Conservation (phyloP, 768 basidiomycete species). For the Pleurotus eryngii region DNA sequence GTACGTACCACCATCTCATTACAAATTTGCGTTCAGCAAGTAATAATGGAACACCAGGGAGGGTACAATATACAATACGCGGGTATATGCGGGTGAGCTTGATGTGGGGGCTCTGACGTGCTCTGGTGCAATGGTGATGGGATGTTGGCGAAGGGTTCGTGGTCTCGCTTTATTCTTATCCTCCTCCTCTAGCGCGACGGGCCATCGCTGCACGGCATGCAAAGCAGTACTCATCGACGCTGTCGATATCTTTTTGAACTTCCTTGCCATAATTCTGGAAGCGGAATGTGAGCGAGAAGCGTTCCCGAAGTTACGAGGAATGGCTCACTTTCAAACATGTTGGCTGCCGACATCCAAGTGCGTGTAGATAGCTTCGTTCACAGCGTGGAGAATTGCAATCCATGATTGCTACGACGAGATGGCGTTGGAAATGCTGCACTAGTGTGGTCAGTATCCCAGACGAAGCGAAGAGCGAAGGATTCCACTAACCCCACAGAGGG, state of each 20-base stretch:
- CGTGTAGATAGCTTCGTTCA: constrained; percentile 61
- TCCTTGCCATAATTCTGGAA: constrained; percentile 64
- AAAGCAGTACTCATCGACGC: constrained; percentile 68
- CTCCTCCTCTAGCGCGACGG: constrained; percentile 18
- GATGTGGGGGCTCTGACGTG: not conserved
- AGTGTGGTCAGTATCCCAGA: not conserved
- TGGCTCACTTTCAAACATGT: constrained; percentile 55
- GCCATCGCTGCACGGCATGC: constrained; percentile 58
- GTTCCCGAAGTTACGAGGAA: not conserved
- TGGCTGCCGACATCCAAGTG: constrained; percentile 48
- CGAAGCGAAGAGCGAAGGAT: not conserved
- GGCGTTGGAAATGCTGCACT: constrained; percentile 74
- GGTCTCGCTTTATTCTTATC: not conserved
- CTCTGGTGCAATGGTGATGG: not conserved
- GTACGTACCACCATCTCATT: not conserved
- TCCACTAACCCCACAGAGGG: constrained; percentile 58
- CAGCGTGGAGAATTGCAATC: constrained; percentile 67
- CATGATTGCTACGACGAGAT: constrained; percentile 67
- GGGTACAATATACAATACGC: not conserved
- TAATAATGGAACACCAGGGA: not conserved
- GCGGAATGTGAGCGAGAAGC: not conserved
- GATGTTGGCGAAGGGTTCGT: not conserved
- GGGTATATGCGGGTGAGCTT: constrained; percentile 5
- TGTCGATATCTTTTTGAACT: constrained; percentile 66
- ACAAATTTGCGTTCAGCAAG: not conserved